phyloP scores from a whole-genome alignment of 2,329 filamentous ascomycete genomes.

The Helminthosporium solani region DNA sequence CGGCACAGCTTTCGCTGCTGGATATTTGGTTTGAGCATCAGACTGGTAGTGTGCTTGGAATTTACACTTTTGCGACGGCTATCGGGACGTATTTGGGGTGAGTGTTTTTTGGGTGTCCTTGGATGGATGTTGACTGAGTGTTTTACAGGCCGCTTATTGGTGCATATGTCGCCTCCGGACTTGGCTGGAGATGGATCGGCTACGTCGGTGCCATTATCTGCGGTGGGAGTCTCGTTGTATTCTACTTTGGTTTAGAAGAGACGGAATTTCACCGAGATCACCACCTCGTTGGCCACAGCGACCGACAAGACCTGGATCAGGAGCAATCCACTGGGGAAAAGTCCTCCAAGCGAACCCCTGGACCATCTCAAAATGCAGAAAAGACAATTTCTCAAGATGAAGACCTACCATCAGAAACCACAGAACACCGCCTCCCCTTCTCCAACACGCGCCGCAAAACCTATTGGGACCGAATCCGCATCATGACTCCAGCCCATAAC shows the following conservation, averaged over 20 bases:
- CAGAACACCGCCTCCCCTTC: slow-evolving; percentile 18
- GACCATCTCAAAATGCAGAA: background rate
- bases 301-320: slow-evolving; percentile 9
- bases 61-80: slow-evolving; percentile 19
- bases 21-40: slow-evolving; percentile 23
- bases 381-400: slow-evolving; percentile 5
- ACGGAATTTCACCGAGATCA: slow-evolving; percentile 19
- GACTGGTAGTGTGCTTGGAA: slow-evolving; percentile 20
- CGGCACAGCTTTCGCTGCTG: slow-evolving; percentile 17
- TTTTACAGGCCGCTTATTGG: slow-evolving; percentile 14
- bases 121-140: too few relatives aligned
- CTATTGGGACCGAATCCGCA: slow-evolving; percentile 57
- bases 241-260: slow-evolving; percentile 19
- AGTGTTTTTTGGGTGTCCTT: background rate
- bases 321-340: slow-evolving; percentile 9
- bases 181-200: slow-evolving; percentile 21
- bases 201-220: slow-evolving; percentile 20
- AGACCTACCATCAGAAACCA: background rate
- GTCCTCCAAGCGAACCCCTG: background rate
- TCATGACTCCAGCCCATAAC: slow-evolving; percentile 59
- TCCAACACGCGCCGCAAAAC: slow-evolving; percentile 41
- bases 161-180: slow-evolving; percentile 14
- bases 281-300: slow-evolving; percentile 8
- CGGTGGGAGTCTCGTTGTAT: slow-evolving; percentile 14
- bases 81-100: slow-evolving; percentile 19